Percentiles rank a stretch among this genome's conserved stretches.
These are phyloP conservation scores for Leccinum subrobustum DNA, from an alignment of 1,284 basidiomycete species.

Conservation along the genomic window DNA sequence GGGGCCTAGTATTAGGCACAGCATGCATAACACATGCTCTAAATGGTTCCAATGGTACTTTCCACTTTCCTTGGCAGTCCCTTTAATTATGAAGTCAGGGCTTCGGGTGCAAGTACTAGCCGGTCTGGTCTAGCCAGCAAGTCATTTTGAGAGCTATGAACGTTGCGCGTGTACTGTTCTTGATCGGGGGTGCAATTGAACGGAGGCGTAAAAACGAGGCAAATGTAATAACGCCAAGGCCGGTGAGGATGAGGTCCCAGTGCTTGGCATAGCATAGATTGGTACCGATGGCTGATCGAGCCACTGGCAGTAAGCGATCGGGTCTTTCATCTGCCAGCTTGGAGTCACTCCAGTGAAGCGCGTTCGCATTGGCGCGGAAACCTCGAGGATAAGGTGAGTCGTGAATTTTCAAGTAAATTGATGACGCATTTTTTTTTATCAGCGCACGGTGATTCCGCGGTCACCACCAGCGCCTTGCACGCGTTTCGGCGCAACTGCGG, in stretches of 20 bases:
- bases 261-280: background rate
- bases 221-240: background rate
- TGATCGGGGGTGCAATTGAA: background rate
- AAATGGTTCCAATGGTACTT: background rate
- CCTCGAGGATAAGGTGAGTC: constrained; percentile 24
- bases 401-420: background rate
- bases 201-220: background rate
- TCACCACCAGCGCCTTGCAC: background rate
- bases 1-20: constrained; percentile 4
- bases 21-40: constrained; percentile 5
- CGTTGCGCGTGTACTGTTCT: background rate
- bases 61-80: constrained; percentile 11
- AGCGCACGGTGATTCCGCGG: background rate
- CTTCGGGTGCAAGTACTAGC: background rate
- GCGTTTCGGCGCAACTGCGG: background rate
- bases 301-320: constrained; percentile 15
- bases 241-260: background rate
- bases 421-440: background rate
- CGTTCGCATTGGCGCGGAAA: background rate
- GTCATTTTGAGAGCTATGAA: background rate
- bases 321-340: background rate
- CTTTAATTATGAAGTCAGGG: background rate
- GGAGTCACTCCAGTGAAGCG: background rate
- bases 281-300: background rate
- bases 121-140: background rate